A percentile compares a stretch with the other conserved stretches of the same genome.
These are phyloP conservation scores for Penicillium diatomitis DNA, from an alignment of 495 filamentous ascomycete species.

Conservation along the genomic window DNA sequence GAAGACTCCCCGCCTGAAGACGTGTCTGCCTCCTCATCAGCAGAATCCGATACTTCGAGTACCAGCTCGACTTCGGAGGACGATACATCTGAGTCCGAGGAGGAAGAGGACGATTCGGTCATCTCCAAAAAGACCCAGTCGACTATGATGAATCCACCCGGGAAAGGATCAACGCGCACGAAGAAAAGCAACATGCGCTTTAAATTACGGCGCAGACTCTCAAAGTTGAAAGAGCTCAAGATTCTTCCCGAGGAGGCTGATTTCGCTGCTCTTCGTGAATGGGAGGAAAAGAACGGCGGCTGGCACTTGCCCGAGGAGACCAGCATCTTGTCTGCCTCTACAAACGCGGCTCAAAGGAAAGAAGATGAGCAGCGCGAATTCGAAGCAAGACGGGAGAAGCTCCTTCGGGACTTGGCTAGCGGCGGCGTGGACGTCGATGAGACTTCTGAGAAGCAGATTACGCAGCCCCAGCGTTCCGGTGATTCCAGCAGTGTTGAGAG, in stretches of 20 bases:
- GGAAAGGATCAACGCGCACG: conserved; percentile 40
- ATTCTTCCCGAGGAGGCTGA: conserved; percentile 39
- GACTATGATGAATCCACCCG: conserved; percentile 21
- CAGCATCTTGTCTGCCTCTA: conserved; percentile 3
- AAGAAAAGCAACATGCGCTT: conserved; percentile 46
- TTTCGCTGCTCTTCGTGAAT: conserved; percentile 35
- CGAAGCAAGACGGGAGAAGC: conserved; percentile 40
- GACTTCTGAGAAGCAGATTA: conserved; percentile 28
- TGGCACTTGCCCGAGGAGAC: conserved; percentile 16
- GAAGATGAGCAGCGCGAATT: conserved; percentile 29
- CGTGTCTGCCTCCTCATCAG: conserved; percentile 6
- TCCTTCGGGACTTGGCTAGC: conserved; percentile 41
- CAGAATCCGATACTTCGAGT: conserved; percentile 23
- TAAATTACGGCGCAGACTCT: conserved; percentile 37
- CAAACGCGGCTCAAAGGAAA: conserved; percentile 11
- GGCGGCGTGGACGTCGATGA: conserved; percentile 43
- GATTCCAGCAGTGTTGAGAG: not conserved
- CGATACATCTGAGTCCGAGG: conserved; percentile 23
- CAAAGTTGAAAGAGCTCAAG: conserved; percentile 41
- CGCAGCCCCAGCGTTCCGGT: conserved; percentile 10
- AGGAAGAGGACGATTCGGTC: conserved; percentile 6
- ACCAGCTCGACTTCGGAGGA: conserved; percentile 10
- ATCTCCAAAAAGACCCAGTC: not conserved
- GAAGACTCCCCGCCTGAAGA: conserved; percentile 15
- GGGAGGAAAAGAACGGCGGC: conserved; percentile 22